Conservation (phyloP, 148 eudicot genomes). For the Nyssa sinensis region DNA sequence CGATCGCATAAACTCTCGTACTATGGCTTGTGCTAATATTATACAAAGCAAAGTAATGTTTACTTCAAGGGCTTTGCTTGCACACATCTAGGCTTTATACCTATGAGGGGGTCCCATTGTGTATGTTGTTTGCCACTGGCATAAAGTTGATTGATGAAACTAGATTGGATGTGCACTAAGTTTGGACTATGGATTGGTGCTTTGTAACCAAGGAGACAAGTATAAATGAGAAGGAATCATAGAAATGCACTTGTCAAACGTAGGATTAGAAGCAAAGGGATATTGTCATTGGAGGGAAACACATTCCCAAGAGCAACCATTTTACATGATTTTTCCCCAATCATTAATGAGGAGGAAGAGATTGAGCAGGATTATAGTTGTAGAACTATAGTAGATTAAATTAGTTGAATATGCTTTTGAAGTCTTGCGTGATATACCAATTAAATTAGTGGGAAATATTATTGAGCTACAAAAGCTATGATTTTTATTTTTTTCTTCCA, state of each 20-base stretch:
- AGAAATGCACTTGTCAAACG: not conserved
- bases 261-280: not conserved
- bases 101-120: too few relatives aligned
- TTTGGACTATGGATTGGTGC: too few relatives aligned
- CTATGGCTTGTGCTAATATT: too few relatives aligned
- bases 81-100: too few relatives aligned
- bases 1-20: not conserved
- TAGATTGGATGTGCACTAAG: too few relatives aligned
- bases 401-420: not conserved
- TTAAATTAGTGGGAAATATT: not conserved
- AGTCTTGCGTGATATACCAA: not conserved
- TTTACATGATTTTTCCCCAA: not conserved
- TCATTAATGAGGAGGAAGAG: not conserved
- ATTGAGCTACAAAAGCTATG: not conserved
- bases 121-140: too few relatives aligned
- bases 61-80: not conserved
- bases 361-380: not conserved
- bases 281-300: not conserved
- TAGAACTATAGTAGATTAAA: not conserved
- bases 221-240: not conserved
- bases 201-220: too few relatives aligned
- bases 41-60: too few relatives aligned
- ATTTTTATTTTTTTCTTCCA: too few relatives aligned
- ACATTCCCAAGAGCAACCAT: not conserved
- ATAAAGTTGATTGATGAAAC: too few relatives aligned